Conservation (phyloP, 208 protist genomes). For the Naegleria gruberi region DNA sequence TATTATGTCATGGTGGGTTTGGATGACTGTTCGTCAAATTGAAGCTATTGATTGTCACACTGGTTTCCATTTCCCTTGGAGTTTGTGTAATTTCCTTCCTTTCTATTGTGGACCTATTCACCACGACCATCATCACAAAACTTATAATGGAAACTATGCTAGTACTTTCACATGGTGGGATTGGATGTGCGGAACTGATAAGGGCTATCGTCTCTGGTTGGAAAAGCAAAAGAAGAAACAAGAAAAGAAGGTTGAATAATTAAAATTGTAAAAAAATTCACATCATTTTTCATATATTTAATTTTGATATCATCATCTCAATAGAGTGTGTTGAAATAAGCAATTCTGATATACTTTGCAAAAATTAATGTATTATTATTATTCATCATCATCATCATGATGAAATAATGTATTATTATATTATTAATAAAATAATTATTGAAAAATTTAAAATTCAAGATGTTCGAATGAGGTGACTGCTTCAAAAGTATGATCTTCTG, state of each 20-base stretch:
- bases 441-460: not conserved
- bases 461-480: not conserved
- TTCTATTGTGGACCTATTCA: conserved; percentile 34
- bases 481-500: conserved; percentile 9
- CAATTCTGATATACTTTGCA: too few relatives aligned
- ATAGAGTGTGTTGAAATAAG: too few relatives aligned
- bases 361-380: too few relatives aligned
- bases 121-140: conserved; percentile 35
- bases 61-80: conserved; percentile 40
- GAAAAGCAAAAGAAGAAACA: not conserved
- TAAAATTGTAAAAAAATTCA: too few relatives aligned
- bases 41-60: conserved; percentile 37
- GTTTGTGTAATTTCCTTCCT: conserved; percentile 30
- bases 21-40: conserved; percentile 31
- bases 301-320: too few relatives aligned
- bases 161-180: conserved; percentile 42
- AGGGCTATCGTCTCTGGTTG: conserved; percentile 20
- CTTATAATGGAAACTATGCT: conserved; percentile 36
- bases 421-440: too few relatives aligned
- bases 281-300: too few relatives aligned
- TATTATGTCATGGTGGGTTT: conserved; percentile 33
- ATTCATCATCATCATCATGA: too few relatives aligned
- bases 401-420: too few relatives aligned
- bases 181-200: conserved; percentile 31
- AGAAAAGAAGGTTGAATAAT: too few relatives aligned